Base-by-base conservation (phyloP, 805 yeast species). In the Starmerella etchellsii region DNA sequence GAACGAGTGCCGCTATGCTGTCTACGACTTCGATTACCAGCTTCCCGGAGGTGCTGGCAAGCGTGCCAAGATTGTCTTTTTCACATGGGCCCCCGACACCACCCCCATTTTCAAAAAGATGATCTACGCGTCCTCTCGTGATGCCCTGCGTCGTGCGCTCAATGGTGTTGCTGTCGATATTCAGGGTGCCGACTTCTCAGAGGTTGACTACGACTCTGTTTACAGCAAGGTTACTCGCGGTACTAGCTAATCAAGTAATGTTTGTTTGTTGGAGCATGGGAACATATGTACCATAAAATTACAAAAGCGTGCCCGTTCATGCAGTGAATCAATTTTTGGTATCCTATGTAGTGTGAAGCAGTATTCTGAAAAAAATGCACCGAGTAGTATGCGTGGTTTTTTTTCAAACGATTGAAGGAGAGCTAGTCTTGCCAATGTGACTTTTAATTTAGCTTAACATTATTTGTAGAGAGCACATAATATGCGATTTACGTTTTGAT, bases 91-190 rank as follows among this genome's bases (percentile, higher is more conserved):
- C 48, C 98, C 98, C 57, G 98, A 91, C 62, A 83, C 94, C 48
- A 95, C 97, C 41, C 84, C 91, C 48, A 78, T 91, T 58, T 81
- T 93, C 71, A 64, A 54, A 55, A 91, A 91, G 81, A 91, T 91
- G 98, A 81, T 88, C 49, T 88, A 87, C 70, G 97, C 98, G 36
- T 76, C 95, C n/a, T 87, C 97, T 46, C 85, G 85, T 68, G 97
- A 87, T 57, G 95, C 96, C 37, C 74, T 91, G 60, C 88, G 97
- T 73, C 84, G 95, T 68, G 88, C 98, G 42, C 72, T 91, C 60
- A 88, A 82, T 63, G 98, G 98, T 65, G 77, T 91, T 53, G 70
- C 95, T 43, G 65, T 94, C 54, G 98, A 91, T 60, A 72, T 91
- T 59, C 98, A 91, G 71, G 98, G 97, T 61, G 91, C 98, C 44